A percentile compares a stretch with the other conserved stretches of the same genome.
Conservation (phyloP, 148 eudicot genomes). For the Amaranthus cruentus region DNA sequence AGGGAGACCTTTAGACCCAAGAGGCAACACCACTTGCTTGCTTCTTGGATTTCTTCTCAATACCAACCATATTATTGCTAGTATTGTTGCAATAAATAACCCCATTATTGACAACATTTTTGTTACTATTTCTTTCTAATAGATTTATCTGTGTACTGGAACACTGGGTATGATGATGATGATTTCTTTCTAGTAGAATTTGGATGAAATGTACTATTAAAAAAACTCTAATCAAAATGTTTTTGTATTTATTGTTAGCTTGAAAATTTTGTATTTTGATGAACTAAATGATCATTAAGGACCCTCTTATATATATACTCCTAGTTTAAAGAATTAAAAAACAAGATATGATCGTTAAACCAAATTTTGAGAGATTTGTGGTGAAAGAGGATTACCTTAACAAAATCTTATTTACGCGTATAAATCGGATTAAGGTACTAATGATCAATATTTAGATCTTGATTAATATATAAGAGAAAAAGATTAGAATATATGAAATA, state of each 20-base stretch:
- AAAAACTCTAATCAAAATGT: background rate
- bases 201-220: background rate
- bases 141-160: too few species aligned
- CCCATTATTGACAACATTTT: conserved; percentile 16
- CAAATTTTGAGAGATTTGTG: background rate
- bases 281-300: background rate
- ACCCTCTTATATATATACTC: conserved; percentile 14
- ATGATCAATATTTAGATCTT: background rate
- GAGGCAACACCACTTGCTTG: conserved; percentile 26
- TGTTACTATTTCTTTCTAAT: background rate
- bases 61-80: conserved; percentile 14
- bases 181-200: too few species aligned
- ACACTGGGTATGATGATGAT: too few species aligned
- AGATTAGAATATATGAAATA: too few species aligned
- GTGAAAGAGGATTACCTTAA: background rate
- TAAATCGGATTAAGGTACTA: conserved; percentile 5
- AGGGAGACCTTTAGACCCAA: conserved; percentile 41
- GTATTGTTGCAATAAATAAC: conserved; percentile 18
- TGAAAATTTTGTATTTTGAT: background rate
- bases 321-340: background rate
- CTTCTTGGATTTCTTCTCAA: conserved; percentile 12
- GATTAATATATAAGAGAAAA: background rate
- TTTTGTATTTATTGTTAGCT: background rate
- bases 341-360: background rate
- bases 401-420: conserved; percentile 4